Evolutionary conservation across 2,329 filamentous ascomycete species (phyloP), one percentile per base, ranked within the genome.

Genomic region (Diaporthe sp.): DNA sequence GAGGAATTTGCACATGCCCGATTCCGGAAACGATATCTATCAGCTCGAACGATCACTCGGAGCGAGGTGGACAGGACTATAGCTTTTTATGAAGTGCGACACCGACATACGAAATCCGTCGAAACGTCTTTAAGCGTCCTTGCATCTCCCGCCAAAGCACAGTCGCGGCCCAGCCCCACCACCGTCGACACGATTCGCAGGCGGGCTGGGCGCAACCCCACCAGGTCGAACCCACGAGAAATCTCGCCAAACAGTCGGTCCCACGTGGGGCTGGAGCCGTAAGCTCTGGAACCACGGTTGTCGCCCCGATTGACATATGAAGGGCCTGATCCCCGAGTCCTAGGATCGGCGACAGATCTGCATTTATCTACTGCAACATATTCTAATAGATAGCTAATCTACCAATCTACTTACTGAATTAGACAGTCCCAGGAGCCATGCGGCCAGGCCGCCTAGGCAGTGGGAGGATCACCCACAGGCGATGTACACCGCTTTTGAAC

Each of bases 151-250:
- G 19, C 58, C 58, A 61, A 55, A 55, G 51, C 44, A 37, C 12
- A n/a, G 57, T 65, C 61, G 42, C 42, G 61, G 28, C 58, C 7
- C 71, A 39, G 73, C 73, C 73, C 73, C 73, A 74, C 73, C 46
- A 34, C 37, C 46, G 10, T 53, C 39, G 25, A 62, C 51, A 19
- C 73, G 31, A 75, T 75, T 75, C 44, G 67, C 22, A 25, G 12
- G 37, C 67, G 49, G 34, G 57, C 67, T 37, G 34, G 31, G 39
- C 31, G 31, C 31, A 61, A 17, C 73, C 65, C 73, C 73, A 72
- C 73, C 67, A 34, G 31, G 19, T 72, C 67, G 73, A 76, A 76
- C 17, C 61, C 69, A 73, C 75, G 75, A 76, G 75, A 76, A 75
- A 75, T 76, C 62, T 76, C 75, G 75, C 75, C 75, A 74, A 76